A percentile compares a stretch with the other conserved stretches of the same genome.
Conservation (phyloP, 208 protist genomes). For the Naegleria fowleri region DNA sequence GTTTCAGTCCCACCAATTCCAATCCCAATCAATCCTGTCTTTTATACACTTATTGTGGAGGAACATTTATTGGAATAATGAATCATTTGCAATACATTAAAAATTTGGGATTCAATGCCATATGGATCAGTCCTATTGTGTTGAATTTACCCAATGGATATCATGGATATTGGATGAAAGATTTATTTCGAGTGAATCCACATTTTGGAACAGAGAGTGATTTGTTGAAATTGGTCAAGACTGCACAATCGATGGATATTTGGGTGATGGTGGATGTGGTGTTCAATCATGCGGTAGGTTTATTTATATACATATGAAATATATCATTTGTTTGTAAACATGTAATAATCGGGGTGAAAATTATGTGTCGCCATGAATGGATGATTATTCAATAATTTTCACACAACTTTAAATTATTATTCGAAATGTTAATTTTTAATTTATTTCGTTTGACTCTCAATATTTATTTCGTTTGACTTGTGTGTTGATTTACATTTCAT, state of each 20-base stretch:
- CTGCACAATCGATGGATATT: slow-evolving; percentile 34
- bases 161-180: slow-evolving; percentile 40
- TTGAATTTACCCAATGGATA: slow-evolving; percentile 37
- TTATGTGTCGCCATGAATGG: no score
- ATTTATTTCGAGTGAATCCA: slow-evolving; percentile 41
- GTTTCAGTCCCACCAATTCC: slow-evolving; percentile 11
- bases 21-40: background rate
- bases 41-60: slow-evolving; percentile 37
- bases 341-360: no score
- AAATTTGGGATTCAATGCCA: slow-evolving; percentile 50
- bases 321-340: no score
- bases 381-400: no score
- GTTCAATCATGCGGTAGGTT: slow-evolving; percentile 43
- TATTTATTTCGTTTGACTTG: no score
- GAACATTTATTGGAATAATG: slow-evolving; percentile 35
- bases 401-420: no score
- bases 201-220: slow-evolving; percentile 47
- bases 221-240: slow-evolving; percentile 36
- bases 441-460: no score
- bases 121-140: slow-evolving; percentile 51
- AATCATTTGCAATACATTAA: slow-evolving; percentile 45
- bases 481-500: no score
- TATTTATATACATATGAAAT: no score
- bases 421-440: no score
- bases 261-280: slow-evolving; percentile 52